phyloP scores from a whole-genome alignment of 2,329 filamentous ascomycete genomes.

The Xylariomycetidae sp. region DNA sequence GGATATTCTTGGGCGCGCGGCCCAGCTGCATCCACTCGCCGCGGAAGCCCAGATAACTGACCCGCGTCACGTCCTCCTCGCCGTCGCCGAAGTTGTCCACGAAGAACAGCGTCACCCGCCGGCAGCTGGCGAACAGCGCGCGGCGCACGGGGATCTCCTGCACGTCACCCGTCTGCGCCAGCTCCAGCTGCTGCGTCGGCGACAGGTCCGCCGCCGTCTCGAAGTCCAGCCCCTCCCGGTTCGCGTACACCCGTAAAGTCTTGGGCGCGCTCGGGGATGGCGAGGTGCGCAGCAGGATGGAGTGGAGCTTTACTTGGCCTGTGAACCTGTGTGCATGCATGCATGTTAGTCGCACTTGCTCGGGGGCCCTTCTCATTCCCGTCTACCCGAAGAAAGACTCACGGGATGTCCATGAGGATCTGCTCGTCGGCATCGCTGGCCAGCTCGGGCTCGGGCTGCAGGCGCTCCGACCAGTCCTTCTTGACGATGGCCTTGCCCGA shows the following conservation, averaged over 20 bases:
- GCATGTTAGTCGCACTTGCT: background rate
- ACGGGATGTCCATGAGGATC: conserved; percentile 88
- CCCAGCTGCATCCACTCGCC: conserved; percentile 89
- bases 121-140: conserved; percentile 83
- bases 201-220: conserved; percentile 60
- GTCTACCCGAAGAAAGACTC: conserved; percentile 29
- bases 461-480: conserved; percentile 85
- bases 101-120: conserved; percentile 78
- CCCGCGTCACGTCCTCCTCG: conserved; percentile 70
- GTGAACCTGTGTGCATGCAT: conserved; percentile 60
- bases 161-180: conserved; percentile 72
- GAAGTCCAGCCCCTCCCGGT: conserved; percentile 85
- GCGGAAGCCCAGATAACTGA: conserved; percentile 86
- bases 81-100: conserved; percentile 74
- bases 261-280: conserved; percentile 64
- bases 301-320: conserved; percentile 87
- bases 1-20: conserved; percentile 73
- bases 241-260: conserved; percentile 82
- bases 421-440: conserved; percentile 87
- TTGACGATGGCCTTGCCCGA: conserved; percentile 70
- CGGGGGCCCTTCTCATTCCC: background rate
- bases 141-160: conserved; percentile 72
- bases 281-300: conserved; percentile 78
- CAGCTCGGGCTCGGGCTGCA: conserved; percentile 67
- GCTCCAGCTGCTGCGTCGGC: conserved; percentile 68